Base-by-base conservation (phyloP, 208 protist species). In the Wallacemonas rigidus region DNA sequence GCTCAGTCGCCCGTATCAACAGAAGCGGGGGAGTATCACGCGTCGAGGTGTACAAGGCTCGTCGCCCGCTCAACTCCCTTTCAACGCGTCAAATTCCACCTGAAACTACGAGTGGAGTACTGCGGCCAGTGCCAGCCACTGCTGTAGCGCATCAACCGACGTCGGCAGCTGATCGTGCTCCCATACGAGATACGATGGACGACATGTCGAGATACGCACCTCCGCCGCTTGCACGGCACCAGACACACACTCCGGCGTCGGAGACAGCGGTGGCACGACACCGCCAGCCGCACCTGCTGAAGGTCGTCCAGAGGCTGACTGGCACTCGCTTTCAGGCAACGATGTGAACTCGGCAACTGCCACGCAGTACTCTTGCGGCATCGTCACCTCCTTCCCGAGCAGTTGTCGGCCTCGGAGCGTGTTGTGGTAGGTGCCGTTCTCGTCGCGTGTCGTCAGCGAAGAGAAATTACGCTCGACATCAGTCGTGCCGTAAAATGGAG, bases 391-490 rank as follows among this genome's bases (percentile, higher is more conserved):
- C 45, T 61, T 53, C 1, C 85, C 82, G 9, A 82, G 6, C 12
- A 87, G 76, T 12, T 17, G 40, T 8, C 85, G 73, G 17, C 85
- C 85, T 12, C 87, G 67, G 39, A 83, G 64, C n/a, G 70, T 62
- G 47, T 61, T 62, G 48, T 73, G 55, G 70, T 45, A 69, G 3
- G 71, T 35, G 15, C 36, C 54, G 12, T 53, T 56, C n/a, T 45
- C 47, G 35, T 67, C 73, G 1, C 56, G 36, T 12, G 43, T 71
- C 4, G 77, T 90, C 45, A 78, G 76, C 6, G 73, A 43, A 15
- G 76, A 82, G 71, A 96, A 93, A 71, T 91, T 91, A 38, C 70
- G 77, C 36, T 55, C 43, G 5, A 96, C 61, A 62, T 96, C 87
- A 11, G 86, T 93, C 35, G 78, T 87, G 51, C 91, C 89, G 17